phyloP scores from a whole-genome alignment of 1,284 basidiomycete genomes.

The Erythrobasidium hasegawianum region DNA sequence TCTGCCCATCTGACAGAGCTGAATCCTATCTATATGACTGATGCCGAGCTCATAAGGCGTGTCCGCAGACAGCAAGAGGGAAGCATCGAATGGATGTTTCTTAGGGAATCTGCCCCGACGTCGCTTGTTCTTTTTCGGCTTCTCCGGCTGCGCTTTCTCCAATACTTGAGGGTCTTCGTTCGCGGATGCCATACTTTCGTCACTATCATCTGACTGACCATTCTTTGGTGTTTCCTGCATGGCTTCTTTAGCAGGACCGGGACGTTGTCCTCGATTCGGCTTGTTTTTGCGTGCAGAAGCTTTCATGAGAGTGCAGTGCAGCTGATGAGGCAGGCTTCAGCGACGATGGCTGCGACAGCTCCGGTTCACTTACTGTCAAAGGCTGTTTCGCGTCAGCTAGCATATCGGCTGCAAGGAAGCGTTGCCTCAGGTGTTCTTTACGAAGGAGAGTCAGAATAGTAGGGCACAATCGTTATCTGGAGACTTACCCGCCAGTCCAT shows the following conservation, averaged over 20 bases:
- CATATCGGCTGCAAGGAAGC: conserved; percentile 19
- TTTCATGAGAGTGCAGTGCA: conserved; percentile 31
- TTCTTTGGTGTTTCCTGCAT: too few species aligned
- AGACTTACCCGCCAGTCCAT: conserved; percentile 24
- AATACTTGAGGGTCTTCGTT: too few species aligned
- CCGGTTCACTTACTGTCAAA: conserved; percentile 23
- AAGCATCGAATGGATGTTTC: conserved; percentile 24
- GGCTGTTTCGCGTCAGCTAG: conserved; percentile 20
- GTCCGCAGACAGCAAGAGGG: conserved; percentile 1
- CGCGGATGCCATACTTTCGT: too few species aligned
- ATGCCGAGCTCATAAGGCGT: conserved; percentile 5
- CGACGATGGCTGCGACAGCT: too few species aligned
- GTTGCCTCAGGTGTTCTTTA: conserved; percentile 21
- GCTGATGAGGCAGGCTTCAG: not conserved
- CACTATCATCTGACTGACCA: too few species aligned
- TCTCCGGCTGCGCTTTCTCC: too few species aligned
- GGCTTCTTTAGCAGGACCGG: too few species aligned
- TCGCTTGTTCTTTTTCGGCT: not conserved
- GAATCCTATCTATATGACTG: conserved; percentile 21
- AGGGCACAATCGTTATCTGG: too few species aligned
- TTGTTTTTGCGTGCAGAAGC: conserved; percentile 24
- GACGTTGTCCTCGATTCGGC: not conserved
- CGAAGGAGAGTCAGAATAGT: too few species aligned
- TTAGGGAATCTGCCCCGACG: conserved; percentile 14
- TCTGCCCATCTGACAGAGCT: conserved; percentile 30